These are phyloP conservation scores for Cladosporium austrohemisphaericum DNA, from an alignment of 2,329 filamentous ascomycete genomes.

Conservation along the genomic window DNA sequence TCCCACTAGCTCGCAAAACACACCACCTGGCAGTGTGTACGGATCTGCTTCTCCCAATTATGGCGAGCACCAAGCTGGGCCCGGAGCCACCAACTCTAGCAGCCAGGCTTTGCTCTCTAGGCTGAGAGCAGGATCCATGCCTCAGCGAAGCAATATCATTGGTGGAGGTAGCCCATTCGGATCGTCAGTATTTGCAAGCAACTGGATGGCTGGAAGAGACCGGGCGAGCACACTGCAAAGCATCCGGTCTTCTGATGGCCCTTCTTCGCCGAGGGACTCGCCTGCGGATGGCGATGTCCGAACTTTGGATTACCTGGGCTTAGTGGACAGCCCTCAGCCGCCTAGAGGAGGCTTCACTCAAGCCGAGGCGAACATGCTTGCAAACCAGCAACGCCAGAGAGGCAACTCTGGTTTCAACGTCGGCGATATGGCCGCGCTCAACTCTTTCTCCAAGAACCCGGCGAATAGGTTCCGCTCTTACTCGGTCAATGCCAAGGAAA, in stretches of 20 bases:
- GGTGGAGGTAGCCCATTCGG: conserved; percentile 67
- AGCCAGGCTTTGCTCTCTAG: conserved; percentile 77
- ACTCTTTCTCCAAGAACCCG: conserved; percentile 67
- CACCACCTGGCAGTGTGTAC: conserved; percentile 83
- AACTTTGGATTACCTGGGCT: conserved; percentile 90
- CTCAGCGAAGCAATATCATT: conserved; percentile 72
- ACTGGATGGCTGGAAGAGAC: conserved; percentile 77
- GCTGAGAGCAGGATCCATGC: conserved; percentile 88
- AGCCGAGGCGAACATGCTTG: conserved; percentile 51
- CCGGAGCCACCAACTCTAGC: conserved; percentile 50
- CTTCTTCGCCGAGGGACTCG: conserved; percentile 81
- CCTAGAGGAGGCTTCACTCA: conserved; percentile 66
- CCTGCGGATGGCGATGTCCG: conserved; percentile 83
- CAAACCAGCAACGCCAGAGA: conserved; percentile 46
- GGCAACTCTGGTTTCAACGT: conserved; percentile 58
- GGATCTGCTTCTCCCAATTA: conserved; percentile 36
- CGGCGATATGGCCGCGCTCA: conserved; percentile 70
- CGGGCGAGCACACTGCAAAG: conserved; percentile 86
- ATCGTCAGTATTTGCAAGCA: conserved; percentile 80
- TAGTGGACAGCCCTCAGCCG: conserved; percentile 89
- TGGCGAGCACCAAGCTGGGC: conserved; percentile 26
- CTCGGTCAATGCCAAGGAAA: conserved; percentile 97
- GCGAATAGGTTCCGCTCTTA: conserved; percentile 91
- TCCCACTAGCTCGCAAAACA: conserved; percentile 34
- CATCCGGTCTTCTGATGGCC: conserved; percentile 80